phyloP scores from a whole-genome alignment of 495 filamentous ascomycete species.

The Neurospora hispaniola region DNA sequence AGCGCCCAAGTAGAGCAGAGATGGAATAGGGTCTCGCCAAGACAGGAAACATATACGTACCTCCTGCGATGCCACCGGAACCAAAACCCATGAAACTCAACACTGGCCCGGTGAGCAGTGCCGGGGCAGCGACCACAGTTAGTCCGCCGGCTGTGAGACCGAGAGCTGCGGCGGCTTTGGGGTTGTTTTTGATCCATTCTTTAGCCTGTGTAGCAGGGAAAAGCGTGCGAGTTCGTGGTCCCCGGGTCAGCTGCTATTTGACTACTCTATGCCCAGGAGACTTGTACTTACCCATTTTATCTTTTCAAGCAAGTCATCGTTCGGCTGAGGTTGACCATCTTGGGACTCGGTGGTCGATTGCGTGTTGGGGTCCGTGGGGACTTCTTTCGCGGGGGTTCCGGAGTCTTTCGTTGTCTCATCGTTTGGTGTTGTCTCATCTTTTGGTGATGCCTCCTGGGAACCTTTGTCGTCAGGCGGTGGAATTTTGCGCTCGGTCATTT shows the following conservation, averaged over 20 bases:
- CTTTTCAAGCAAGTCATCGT: background rate
- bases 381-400: background rate
- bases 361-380: background rate
- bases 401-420: background rate
- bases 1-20: background rate
- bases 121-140: background rate
- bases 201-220: background rate
- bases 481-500: background rate
- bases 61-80: background rate
- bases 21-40: background rate
- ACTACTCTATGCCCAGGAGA: too few species aligned
- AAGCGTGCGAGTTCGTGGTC: too few species aligned
- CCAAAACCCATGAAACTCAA: slow-evolving; percentile 2
- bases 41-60: background rate
- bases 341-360: background rate
- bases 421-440: background rate
- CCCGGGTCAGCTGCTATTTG: too few species aligned
- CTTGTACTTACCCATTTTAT: background rate
- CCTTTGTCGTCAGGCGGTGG: background rate
- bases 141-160: slow-evolving; percentile 3
- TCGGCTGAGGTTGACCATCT: background rate
- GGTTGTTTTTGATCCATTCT: slow-evolving; percentile 1
- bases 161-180: background rate
- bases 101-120: background rate
- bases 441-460: background rate